These are phyloP conservation scores for Phragmites australis DNA, from an alignment of 176 grass and related monocot species.

Conservation along the genomic window DNA sequence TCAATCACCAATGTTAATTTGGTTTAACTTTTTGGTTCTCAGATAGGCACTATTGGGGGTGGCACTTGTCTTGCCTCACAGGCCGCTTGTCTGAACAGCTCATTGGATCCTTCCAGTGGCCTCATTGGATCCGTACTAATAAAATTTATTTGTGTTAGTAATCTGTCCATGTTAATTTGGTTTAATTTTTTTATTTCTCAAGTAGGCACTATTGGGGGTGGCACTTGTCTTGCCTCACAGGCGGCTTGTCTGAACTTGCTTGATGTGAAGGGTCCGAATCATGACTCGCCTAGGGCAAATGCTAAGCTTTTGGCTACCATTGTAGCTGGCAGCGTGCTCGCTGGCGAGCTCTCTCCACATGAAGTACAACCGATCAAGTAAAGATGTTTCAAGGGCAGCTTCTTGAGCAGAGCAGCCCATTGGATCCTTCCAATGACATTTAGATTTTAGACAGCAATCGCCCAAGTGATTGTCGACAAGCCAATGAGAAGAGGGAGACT, in stretches of 20 bases:
- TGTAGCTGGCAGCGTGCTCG: constrained; percentile 70
- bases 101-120: too few relatives aligned
- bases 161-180: background rate
- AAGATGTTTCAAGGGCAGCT: constrained; percentile 44
- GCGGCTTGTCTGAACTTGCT: constrained; percentile 73
- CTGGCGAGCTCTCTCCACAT: constrained; percentile 86
- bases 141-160: too few relatives aligned
- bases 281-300: constrained; percentile 59
- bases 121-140: too few relatives aligned
- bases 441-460: constrained; percentile 3
- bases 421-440: constrained; percentile 5
- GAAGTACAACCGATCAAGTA: constrained; percentile 83
- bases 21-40: background rate
- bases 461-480: background rate
- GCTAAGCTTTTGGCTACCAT: constrained; percentile 61
- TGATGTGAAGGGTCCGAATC: constrained; percentile 62
- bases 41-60: constrained; percentile 85
- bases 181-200: constrained; percentile 31
- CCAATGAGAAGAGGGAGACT: background rate
- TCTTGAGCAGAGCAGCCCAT: constrained; percentile 32
- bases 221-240: constrained; percentile 72
- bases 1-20: background rate
- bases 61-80: constrained; percentile 75
- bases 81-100: constrained; percentile 69
- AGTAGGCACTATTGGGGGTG: constrained; percentile 85